Evolutionary conservation across 768 basidiomycete genomes (phyloP).

Genomic region (Calocera cornea): DNA sequence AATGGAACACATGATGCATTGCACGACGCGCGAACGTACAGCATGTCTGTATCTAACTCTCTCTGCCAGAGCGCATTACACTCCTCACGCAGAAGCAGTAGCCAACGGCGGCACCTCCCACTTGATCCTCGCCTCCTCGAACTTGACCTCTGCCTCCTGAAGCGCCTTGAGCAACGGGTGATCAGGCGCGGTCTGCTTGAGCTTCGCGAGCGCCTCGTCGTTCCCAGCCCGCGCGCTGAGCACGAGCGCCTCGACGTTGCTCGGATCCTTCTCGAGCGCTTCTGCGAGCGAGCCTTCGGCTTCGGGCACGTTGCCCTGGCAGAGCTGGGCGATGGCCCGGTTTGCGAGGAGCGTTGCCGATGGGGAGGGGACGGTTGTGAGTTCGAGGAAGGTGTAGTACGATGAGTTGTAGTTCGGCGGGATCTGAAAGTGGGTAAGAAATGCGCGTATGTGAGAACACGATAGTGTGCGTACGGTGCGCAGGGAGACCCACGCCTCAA

Average conservation of each 20-base stretch:
- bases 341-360: not conserved
- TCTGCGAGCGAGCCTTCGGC: not conserved
- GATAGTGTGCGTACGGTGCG: conserved; percentile 10
- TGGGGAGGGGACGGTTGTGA: not conserved
- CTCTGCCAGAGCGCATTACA: too few species aligned
- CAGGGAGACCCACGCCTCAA: conserved; percentile 49
- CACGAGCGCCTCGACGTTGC: not conserved
- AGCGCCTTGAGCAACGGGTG: not conserved
- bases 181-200: not conserved
- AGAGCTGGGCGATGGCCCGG: not conserved
- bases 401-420: not conserved
- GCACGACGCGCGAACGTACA: not conserved
- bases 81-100: not conserved
- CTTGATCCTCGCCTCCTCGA: not conserved
- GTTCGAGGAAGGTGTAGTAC: not conserved
- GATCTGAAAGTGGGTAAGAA: not conserved
- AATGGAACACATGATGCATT: too few species aligned
- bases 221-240: not conserved
- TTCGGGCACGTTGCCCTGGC: not conserved
- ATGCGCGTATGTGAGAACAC: not conserved
- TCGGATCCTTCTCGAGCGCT: not conserved
- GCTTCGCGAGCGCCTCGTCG: not conserved
- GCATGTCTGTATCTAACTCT: not conserved
- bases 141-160: not conserved
- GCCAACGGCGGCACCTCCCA: conserved; percentile 1